Percentiles rank a stretch among this genome's conserved stretches.
These are phyloP conservation scores for Apiotrichum laibachii DNA, from an alignment of 1,284 basidiomycete species.

Conservation along the genomic window DNA sequence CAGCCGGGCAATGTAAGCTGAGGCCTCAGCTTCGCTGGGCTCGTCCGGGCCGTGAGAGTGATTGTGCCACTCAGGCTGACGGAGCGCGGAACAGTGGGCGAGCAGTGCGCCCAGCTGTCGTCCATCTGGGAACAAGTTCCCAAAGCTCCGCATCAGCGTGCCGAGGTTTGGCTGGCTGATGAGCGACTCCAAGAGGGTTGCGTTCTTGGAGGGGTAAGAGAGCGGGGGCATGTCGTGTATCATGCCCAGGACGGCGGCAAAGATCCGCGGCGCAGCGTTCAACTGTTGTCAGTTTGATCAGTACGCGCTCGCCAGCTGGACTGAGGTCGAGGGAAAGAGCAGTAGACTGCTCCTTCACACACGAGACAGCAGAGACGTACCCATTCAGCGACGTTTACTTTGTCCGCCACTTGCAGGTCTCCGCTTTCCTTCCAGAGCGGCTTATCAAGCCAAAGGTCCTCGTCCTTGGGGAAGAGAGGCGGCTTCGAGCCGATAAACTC, in stretches of 20 bases:
- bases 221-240: background rate
- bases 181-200: background rate
- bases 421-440: background rate
- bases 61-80: background rate
- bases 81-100: background rate
- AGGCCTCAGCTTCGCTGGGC: background rate
- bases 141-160: background rate
- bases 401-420: background rate
- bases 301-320: no score
- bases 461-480: background rate
- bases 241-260: background rate
- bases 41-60: background rate
- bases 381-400: background rate
- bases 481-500: background rate
- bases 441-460: background rate
- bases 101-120: background rate
- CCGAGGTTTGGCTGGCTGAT: background rate
- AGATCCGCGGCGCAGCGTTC: background rate
- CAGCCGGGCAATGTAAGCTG: background rate
- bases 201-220: background rate
- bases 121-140: background rate
- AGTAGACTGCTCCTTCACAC: no score
- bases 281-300: background rate
- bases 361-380: background rate
- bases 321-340: no score